A percentile compares a stretch with the other conserved stretches of the same genome.
These are phyloP conservation scores for Candida maris DNA, from an alignment of 805 yeast species.

Conservation along the genomic window DNA sequence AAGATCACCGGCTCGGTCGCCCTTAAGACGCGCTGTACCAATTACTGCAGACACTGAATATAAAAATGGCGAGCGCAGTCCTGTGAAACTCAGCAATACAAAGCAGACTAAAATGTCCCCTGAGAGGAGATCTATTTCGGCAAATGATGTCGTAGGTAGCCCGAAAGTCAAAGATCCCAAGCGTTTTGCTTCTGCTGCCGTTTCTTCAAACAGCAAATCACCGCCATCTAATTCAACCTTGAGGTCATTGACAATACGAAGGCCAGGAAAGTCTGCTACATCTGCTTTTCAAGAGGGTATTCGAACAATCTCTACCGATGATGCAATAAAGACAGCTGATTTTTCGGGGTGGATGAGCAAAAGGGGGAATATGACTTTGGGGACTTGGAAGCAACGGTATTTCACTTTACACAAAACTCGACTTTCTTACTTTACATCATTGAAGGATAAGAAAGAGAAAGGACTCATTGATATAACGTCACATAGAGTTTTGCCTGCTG, in stretches of 20 bases:
- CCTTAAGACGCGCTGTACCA: constrained; percentile 9
- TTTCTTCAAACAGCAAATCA: constrained; percentile 39
- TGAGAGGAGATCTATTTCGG: constrained; percentile 50
- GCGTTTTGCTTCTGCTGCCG: constrained; percentile 39
- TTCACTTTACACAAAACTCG: constrained; percentile 91
- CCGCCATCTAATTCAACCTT: constrained; percentile 36
- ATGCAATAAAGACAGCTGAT: constrained; percentile 71
- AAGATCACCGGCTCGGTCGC: constrained; percentile 14
- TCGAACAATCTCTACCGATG: constrained; percentile 65
- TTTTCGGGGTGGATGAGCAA: constrained; percentile 96
- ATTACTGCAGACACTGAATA: constrained; percentile 6
- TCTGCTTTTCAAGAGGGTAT: constrained; percentile 89
- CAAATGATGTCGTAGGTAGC: constrained; percentile 35
- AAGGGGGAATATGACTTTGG: constrained; percentile 76
- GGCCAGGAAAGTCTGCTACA: constrained; percentile 54
- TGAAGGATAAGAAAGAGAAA: constrained; percentile 78
- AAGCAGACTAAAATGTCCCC: constrained; percentile 19
- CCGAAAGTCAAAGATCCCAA: constrained; percentile 28
- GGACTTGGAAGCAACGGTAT: constrained; percentile 87
- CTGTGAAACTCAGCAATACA: constrained; percentile 13
- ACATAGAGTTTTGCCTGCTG: constrained; percentile 81
- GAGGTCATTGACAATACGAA: constrained; percentile 39
- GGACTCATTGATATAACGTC: constrained; percentile 96
- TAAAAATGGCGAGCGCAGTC: constrained; percentile 13
- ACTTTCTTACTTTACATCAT: constrained; percentile 76